Conservation (phyloP, 140 eudicot species). For the Cichorium intybus region DNA sequence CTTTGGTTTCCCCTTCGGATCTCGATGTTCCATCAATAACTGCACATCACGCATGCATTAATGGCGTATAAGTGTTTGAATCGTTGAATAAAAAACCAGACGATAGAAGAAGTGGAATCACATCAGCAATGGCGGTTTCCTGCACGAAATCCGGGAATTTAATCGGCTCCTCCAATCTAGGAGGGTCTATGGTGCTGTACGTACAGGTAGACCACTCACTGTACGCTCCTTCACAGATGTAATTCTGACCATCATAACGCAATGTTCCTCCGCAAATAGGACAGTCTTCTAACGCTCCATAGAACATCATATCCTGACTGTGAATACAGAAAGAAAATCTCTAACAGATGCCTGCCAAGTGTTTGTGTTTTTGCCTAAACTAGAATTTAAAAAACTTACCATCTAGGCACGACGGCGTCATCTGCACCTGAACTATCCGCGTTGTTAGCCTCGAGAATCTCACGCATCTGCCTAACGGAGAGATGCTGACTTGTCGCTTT, state of each 20-base stretch:
- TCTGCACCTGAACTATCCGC: slow-evolving; percentile 43
- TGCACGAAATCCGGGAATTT: slow-evolving; percentile 53
- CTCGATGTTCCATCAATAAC: slow-evolving; percentile 51
- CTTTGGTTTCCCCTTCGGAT: slow-evolving; percentile 36
- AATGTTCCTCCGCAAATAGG: slow-evolving; percentile 55
- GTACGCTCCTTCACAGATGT: slow-evolving; percentile 52
- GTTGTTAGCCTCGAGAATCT: slow-evolving; percentile 62
- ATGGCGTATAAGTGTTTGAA: background rate
- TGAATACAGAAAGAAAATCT: background rate
- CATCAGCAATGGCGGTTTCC: slow-evolving; percentile 49
- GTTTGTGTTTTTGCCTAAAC: slow-evolving; percentile 10
- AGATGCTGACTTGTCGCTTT: slow-evolving; percentile 55
- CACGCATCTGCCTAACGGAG: slow-evolving; percentile 61
- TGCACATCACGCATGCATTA: slow-evolving; percentile 18
- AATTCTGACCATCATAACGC: slow-evolving; percentile 32
- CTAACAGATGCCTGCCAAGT: background rate
- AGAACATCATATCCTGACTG: slow-evolving; percentile 82
- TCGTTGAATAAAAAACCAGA: background rate
- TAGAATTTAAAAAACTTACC: slow-evolving; percentile 31
- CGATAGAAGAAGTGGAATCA: slow-evolving; percentile 10
- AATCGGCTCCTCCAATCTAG: slow-evolving; percentile 43
- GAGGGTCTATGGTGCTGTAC: slow-evolving; percentile 51
- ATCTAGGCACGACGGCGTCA: slow-evolving; percentile 61
- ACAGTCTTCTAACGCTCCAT: slow-evolving; percentile 60
- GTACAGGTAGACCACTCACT: slow-evolving; percentile 88